These are phyloP conservation scores for Fusarium hainanense DNA, from an alignment of 2,329 filamentous ascomycete genomes.

Conservation along the genomic window DNA sequence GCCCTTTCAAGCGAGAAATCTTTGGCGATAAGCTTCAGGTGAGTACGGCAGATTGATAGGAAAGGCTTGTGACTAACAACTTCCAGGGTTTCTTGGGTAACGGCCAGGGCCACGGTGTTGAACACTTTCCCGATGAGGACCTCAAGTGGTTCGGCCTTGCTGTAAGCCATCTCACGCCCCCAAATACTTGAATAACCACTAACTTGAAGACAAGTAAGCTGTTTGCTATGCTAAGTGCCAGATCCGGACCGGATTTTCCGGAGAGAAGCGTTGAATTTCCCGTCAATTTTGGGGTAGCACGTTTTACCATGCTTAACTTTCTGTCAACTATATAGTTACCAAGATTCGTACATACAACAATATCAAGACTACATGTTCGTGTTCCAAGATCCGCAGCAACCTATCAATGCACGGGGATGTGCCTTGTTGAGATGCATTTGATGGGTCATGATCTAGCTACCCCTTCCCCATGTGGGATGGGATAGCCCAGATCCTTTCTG, in stretches of 20 bases:
- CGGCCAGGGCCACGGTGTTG: background rate
- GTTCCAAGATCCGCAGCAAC: background rate
- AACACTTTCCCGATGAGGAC: conserved; percentile 20
- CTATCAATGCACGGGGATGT: background rate
- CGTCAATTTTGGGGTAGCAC: no score
- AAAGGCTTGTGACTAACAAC: background rate
- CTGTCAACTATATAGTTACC: conserved; percentile 6
- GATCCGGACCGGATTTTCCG: background rate
- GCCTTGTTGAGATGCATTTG: background rate
- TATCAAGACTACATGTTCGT: background rate
- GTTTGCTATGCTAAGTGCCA: rapidly evolving
- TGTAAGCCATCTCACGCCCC: background rate
- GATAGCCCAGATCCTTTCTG: background rate
- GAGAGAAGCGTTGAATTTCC: background rate
- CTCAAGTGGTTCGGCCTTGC: conserved; percentile 19
- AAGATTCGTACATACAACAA: background rate
- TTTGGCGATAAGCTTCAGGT: conserved; percentile 20
- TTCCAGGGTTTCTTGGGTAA: conserved; percentile 6
- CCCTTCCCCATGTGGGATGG: background rate
- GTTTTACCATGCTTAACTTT: background rate
- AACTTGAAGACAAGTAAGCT: background rate
- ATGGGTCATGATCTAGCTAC: background rate
- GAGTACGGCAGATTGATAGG: rapidly evolving
- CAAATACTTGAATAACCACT: background rate
- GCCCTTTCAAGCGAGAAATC: conserved; percentile 15